Evolutionary conservation across 495 filamentous ascomycete species (phyloP).

Genomic region (Penicillium riverlandense): DNA sequence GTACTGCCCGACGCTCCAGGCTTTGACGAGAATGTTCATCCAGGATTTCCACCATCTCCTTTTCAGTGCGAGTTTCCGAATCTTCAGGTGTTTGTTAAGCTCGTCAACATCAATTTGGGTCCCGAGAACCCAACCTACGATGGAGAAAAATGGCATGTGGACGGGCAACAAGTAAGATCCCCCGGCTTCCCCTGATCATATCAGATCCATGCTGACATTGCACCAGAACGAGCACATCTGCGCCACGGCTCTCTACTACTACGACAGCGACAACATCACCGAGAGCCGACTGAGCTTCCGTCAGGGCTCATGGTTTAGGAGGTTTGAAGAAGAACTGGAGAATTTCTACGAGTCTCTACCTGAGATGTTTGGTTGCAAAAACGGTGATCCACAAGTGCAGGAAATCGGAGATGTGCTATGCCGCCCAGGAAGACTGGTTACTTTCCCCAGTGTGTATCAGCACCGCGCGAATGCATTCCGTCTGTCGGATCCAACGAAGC

Average conservation of each 20-base stretch:
- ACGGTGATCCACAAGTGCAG: no score
- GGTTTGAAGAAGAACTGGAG: background rate
- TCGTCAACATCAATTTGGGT: slow-evolving; percentile 53
- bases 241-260: slow-evolving; percentile 56
- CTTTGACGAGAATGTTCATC: background rate
- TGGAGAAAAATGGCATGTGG: slow-evolving; percentile 47
- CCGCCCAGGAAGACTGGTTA: slow-evolving; percentile 22
- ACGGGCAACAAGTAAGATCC: slow-evolving; percentile 39
- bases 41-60: no score
- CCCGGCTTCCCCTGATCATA: background rate
- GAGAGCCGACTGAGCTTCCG: slow-evolving; percentile 46
- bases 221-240: slow-evolving; percentile 48
- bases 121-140: slow-evolving; percentile 46
- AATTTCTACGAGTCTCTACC: no score
- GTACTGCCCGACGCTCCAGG: no score
- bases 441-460: slow-evolving; percentile 35
- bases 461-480: slow-evolving; percentile 34
- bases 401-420: slow-evolving; percentile 24
- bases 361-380: no score
- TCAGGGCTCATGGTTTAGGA: slow-evolving; percentile 15
- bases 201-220: background rate
- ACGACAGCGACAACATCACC: slow-evolving; percentile 55
- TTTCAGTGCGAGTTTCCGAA: slow-evolving; percentile 7
- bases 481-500: slow-evolving; percentile 41
- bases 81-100: slow-evolving; percentile 57